Base-by-base conservation (phyloP, 2,329 filamentous ascomycete species). In the Colletotrichum tofieldiae region DNA sequence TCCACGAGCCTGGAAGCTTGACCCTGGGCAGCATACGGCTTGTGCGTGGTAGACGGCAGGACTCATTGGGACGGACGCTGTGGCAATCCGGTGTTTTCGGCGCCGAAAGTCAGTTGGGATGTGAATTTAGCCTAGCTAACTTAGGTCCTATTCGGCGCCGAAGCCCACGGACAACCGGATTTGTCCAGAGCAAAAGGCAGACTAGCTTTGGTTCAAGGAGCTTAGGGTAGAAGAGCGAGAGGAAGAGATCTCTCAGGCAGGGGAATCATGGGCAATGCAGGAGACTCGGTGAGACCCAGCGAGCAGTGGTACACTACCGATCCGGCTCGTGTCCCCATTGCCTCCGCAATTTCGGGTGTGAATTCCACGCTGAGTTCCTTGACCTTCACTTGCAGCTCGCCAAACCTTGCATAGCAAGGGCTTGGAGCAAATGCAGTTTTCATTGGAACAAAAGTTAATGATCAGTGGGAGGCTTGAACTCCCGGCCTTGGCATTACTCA, bases 401-500 rank as follows among this genome's bases (percentile, higher is more conserved):
- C 12, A n/a, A 35, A 45, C 2, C 5, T 12, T 4, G 9, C 5
- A 26, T 29, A 52, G 8, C 2, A 41, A 18, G 8, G n/a, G n/a
- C 14, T 1, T 18, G 2, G 5, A 1, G 6, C 18, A 41, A 3
- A 20, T 20, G 7, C 1, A 9, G 1, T 7, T 5, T 3, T 6
- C 16, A 7, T 20, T 5, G 12, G 29, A 9, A n/a, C 59, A 59
- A 70, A 65, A 65, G 18, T 0, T 1, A 12, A 6, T 72, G 65
- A 72, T 72, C 70, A 72, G 70, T 65, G 70, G 70, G 70, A 72
- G 65, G 70, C 65, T 72, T 72, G 65, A 72, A 69, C 70, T 72
- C 70, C 70, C 70, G 70, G 32, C 70, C 70, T 72, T 70, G 70
- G 70, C 65, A 72, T 72, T 55, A 70, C 70, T 29, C 5, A 12